phyloP scores from a whole-genome alignment of 1,284 basidiomycete species.

The Papiliotrema flavescens region DNA sequence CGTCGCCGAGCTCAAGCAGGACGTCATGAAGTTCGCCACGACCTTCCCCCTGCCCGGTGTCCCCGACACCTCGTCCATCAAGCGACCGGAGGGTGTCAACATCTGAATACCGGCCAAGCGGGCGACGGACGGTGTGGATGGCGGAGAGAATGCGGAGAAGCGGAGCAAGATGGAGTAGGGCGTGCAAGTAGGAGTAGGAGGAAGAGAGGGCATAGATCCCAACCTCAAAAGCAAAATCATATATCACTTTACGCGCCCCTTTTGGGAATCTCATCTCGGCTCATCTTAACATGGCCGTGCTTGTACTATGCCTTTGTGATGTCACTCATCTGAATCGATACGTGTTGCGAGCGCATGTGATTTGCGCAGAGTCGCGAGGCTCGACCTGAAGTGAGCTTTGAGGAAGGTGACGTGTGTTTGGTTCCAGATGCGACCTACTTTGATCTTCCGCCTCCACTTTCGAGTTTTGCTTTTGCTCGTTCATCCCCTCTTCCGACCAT shows the following conservation, averaged over 20 bases:
- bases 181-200: no score
- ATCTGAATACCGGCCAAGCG: slow-evolving; percentile 22
- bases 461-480: neutral
- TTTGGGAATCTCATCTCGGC: neutral
- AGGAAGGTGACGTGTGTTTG: neutral
- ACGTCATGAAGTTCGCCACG: slow-evolving; percentile 72
- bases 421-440: neutral
- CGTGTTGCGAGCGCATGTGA: neutral
- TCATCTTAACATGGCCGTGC: slow-evolving; percentile 12
- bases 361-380: no score
- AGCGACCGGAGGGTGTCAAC: slow-evolving; percentile 41
- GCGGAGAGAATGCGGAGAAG: neutral
- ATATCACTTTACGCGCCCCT: neutral
- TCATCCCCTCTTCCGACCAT: no score
- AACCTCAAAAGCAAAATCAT: slow-evolving; percentile 1
- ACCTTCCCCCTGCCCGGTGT: slow-evolving; percentile 92
- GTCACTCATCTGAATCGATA: slow-evolving; percentile 4
- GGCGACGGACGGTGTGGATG: neutral
- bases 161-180: neutral
- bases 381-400: neutral
- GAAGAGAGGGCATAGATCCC: neutral
- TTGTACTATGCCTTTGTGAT: slow-evolving; percentile 2
- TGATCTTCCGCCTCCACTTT: slow-evolving; percentile 2
- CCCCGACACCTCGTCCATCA: slow-evolving; percentile 55
- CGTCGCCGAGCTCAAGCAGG: slow-evolving; percentile 47